Percentiles rank a stretch among this genome's conserved stretches.
Conservation (phyloP, 371 early-diverging fungal species). For the Mucor velutinosus region DNA sequence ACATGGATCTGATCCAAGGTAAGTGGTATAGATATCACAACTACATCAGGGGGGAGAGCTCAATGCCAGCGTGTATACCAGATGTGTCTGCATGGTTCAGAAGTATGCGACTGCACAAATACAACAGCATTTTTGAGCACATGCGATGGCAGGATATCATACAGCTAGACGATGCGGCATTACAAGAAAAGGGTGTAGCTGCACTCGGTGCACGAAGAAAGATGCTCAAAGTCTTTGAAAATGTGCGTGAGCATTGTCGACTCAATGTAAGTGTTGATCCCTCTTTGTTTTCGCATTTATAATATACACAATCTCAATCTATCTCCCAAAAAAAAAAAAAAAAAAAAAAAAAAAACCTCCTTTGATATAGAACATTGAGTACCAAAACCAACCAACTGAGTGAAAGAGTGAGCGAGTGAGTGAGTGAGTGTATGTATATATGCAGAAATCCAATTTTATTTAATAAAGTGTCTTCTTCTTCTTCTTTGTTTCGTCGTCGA, state of each 20-base stretch:
- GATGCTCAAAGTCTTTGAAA: slow-evolving; percentile 93
- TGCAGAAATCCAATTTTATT: slow-evolving; percentile 4
- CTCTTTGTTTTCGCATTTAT: background rate
- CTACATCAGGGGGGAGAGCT: background rate
- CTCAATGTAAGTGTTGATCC: slow-evolving; percentile 32
- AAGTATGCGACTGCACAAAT: slow-evolving; percentile 86
- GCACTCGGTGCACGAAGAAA: slow-evolving; percentile 95
- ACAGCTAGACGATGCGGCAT: slow-evolving; percentile 77
- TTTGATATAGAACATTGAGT: slow-evolving; percentile 11
- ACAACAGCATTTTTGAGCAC: slow-evolving; percentile 83
- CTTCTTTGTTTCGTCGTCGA: background rate
- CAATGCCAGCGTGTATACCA: slow-evolving; percentile 27
- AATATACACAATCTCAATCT: background rate
- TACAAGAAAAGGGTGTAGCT: slow-evolving; percentile 83
- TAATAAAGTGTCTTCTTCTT: background rate
- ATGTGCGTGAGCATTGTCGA: slow-evolving; percentile 59
- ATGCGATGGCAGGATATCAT: slow-evolving; percentile 90
- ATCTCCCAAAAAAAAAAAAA: too few relatives aligned
- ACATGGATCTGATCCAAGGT: slow-evolving; percentile 76
- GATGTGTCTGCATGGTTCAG: slow-evolving; percentile 91
- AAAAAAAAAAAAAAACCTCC: too few relatives aligned
- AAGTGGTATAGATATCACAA: background rate
- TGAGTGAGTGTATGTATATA: background rate
- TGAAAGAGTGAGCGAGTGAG: background rate
- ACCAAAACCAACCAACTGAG: background rate